Base-by-base conservation (phyloP, 495 filamentous ascomycete species). In the Opeltia flavorubescens region DNA sequence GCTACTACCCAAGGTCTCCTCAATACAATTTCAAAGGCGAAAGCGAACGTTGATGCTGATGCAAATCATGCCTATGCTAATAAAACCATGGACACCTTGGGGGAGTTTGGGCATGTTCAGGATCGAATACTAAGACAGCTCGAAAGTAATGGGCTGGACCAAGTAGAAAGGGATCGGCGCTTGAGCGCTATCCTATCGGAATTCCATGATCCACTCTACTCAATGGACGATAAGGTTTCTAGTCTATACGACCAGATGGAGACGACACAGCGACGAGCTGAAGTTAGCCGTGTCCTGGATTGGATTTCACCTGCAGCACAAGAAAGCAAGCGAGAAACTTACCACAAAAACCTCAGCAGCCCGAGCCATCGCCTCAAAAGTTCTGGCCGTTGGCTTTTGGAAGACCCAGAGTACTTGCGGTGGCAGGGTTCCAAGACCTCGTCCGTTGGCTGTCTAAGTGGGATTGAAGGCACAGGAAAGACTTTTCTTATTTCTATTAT, bases 211-310 rank as follows among this genome's bases (percentile, higher is more conserved):
- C 29, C 12, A n/a, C 31, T 47, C 20, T 28, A 47, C 25, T 47
- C 44, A 28, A 47, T 47, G n/a, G 44, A 47, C 5, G 20, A 39
- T 12, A 47, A 47, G 20, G 44, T 47, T 31, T 34, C 44, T 5
- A 31, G 38, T 28, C 34, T 47, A 31, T 47, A 47, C 31, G 44
- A 47, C n/a, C 25, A 18, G n/a, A 47, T 47, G 44, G 27, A 47
- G 12, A 20, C 34, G 31, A 34, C n/a, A 21, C 26, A 35, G 29
- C 27, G 35, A 31, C 27, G 35, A 30, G 26, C n/a, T 17, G 23
- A 47, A 24, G 4, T 47, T 12, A 28, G 44, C 23, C 17, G 38
- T 35, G 33, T 47, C 30, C 44, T 47, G 23, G 31, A 47, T 38
- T 47, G 44, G 44, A 28, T 47, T 5, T 47, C 44, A 36, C 44